Evolutionary conservation across 2,329 filamentous ascomycete species (phyloP).

Genomic region (Stachybotrys echinatus): DNA sequence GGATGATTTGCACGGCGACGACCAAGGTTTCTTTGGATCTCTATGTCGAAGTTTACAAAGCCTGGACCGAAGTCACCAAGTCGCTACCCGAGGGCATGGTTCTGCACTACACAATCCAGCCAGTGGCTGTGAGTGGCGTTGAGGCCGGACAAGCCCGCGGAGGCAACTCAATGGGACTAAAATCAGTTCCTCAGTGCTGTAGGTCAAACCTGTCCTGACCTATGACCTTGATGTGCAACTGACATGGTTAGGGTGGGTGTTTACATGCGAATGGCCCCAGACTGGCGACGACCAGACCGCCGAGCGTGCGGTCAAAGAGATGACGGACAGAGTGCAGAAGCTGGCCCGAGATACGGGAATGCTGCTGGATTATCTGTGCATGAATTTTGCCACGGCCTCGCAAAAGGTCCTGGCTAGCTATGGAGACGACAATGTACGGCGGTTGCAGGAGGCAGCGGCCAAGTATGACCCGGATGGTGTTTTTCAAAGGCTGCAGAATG

Average conservation of each 20-base stretch:
- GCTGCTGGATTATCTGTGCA: slow-evolving; percentile 27
- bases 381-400: slow-evolving; percentile 24
- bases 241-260: not conserved
- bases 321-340: slow-evolving; percentile 12
- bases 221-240: not conserved
- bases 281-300: not conserved
- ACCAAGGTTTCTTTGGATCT: not conserved
- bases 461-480: slow-evolving; percentile 21
- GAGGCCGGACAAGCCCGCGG: not conserved
- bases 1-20: not conserved
- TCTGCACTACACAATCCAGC: not conserved
- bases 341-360: slow-evolving; percentile 20
- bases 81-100: not conserved
- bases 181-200: not conserved
- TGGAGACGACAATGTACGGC: slow-evolving; percentile 24
- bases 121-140: not conserved
- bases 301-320: not conserved
- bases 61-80: not conserved
- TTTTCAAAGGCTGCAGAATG: slow-evolving; percentile 16
- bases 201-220: not conserved
- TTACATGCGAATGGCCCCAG: slow-evolving; percentile 2
- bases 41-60: not conserved
- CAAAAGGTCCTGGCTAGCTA: slow-evolving; percentile 34
- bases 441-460: slow-evolving; percentile 13
- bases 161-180: not conserved